Conservation (phyloP, 2,329 filamentous ascomycete species). For the Diaporthe aspalathi region DNA sequence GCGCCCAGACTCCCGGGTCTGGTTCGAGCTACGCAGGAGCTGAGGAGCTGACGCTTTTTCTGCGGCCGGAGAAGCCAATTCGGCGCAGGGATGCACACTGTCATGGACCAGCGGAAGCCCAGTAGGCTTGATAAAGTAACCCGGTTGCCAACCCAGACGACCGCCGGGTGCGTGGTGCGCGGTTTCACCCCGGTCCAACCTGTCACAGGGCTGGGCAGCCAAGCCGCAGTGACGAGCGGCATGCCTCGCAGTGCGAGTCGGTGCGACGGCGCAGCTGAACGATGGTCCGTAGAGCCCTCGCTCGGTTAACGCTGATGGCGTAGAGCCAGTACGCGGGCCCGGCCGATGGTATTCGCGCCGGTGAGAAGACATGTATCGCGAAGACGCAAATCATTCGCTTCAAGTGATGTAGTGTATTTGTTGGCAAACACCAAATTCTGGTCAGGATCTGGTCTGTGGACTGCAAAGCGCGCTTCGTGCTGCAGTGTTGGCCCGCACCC, state of each 20-base stretch:
- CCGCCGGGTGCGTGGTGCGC: not conserved
- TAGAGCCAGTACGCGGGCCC: not conserved
- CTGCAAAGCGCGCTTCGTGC: slow-evolving; percentile 1
- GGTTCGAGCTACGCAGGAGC: slow-evolving; percentile 18
- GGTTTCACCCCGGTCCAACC: slow-evolving; percentile 23
- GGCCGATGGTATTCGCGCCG: not conserved
- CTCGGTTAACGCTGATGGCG: not conserved
- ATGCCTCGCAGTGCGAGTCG: not conserved
- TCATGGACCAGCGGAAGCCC: slow-evolving; percentile 35
- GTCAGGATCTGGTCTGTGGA: not conserved
- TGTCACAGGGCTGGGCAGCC: slow-evolving; percentile 26
- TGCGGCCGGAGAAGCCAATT: slow-evolving; percentile 2
- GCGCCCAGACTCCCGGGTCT: slow-evolving; percentile 35
- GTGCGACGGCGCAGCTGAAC: slow-evolving; percentile 11
- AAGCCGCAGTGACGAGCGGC: not conserved
- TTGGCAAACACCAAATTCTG: not conserved
- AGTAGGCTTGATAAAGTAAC: slow-evolving; percentile 8
- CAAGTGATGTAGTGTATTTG: not conserved
- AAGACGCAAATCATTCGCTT: not conserved
- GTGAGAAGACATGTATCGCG: not conserved
- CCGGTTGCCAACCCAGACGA: not conserved
- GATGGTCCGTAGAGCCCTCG: not conserved
- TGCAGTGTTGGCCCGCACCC: not conserved
- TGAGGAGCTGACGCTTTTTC: not conserved
- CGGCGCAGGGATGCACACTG: slow-evolving; percentile 18